These are phyloP conservation scores for Termitomyces sp. DNA, from an alignment of 768 basidiomycete genomes.

Conservation along the genomic window DNA sequence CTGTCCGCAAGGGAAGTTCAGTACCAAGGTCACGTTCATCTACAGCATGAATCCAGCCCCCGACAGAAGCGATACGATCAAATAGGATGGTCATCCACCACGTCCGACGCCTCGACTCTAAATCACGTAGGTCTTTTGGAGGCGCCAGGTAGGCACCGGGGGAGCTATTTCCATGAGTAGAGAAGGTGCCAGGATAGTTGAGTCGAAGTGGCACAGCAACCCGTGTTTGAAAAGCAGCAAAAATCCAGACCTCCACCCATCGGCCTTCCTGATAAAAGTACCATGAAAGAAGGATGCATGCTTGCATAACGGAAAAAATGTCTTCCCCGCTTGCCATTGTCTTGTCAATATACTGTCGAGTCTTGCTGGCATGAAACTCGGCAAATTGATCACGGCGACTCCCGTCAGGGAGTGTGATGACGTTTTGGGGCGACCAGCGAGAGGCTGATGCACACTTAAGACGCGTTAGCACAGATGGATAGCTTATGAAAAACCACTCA, in stretches of 20 bases:
- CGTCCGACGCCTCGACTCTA: conserved; percentile 76
- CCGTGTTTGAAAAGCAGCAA: conserved; percentile 81
- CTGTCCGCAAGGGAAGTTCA: conserved; percentile 71
- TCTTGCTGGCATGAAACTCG: conserved; percentile 84
- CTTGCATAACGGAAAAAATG: conserved; percentile 85
- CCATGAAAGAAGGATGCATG: conserved; percentile 84
- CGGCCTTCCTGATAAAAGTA: conserved; percentile 89
- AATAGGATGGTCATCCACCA: conserved; percentile 94
- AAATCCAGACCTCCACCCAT: conserved; percentile 92
- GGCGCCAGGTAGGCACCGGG: conserved; percentile 80
- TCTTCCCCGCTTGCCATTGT: conserved; percentile 90
- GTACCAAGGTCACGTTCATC: conserved; percentile 85
- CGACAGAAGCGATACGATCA: conserved; percentile 77
- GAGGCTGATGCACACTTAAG: conserved; percentile 78
- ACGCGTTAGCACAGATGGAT: conserved; percentile 8
- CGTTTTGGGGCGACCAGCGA: conserved; percentile 74
- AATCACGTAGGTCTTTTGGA: conserved; percentile 70
- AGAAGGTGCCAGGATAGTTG: conserved; percentile 85
- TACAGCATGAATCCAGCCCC: conserved; percentile 84
- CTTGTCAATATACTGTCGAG: conserved; percentile 83
- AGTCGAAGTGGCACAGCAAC: conserved; percentile 79
- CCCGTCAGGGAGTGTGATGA: conserved; percentile 68
- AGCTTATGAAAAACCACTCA: conserved; percentile 24
- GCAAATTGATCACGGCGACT: conserved; percentile 82
- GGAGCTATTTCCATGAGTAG: conserved; percentile 62